Percentiles rank a stretch among this genome's conserved stretches.
phyloP scores from a whole-genome alignment of 495 filamentous ascomycete genomes.

The Neurospora sp. region DNA sequence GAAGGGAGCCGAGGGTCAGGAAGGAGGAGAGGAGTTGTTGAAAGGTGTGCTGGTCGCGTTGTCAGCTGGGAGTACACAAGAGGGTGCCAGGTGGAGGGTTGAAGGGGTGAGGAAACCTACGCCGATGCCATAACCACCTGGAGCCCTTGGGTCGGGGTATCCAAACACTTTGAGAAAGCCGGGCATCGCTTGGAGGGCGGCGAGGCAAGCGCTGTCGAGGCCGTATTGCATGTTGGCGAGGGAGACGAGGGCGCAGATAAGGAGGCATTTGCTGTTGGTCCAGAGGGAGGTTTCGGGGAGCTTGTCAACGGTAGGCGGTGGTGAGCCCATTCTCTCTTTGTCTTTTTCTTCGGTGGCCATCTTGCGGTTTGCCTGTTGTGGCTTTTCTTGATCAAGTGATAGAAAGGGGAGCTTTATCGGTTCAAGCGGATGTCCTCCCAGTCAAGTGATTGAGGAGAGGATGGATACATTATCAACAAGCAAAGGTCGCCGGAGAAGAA shows the following conservation, averaged over 20 bases:
- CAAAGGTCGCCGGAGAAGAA: not conserved
- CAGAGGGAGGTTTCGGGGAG: slow-evolving; percentile 30
- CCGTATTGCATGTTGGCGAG: slow-evolving; percentile 46
- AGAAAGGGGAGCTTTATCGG: not conserved
- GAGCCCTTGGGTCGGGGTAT: slow-evolving; percentile 5
- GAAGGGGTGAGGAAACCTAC: not conserved
- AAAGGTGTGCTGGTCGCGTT: slow-evolving; percentile 20
- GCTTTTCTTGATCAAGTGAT: not conserved
- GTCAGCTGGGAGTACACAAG: not conserved
- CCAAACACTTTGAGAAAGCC: slow-evolving; percentile 42
- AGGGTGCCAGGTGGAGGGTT: slow-evolving; percentile 10
- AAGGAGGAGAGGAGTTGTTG: slow-evolving; percentile 47
- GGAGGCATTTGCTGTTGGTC: slow-evolving; percentile 30
- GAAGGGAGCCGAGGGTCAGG: slow-evolving; percentile 48
- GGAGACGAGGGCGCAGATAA: slow-evolving; percentile 29
- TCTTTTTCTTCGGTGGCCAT: not conserved
- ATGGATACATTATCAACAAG: not conserved
- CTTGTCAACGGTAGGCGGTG: not conserved
- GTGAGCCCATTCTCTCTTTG: not conserved
- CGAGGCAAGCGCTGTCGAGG: slow-evolving; percentile 48
- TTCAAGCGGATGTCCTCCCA: not conserved
- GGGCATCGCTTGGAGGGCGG: slow-evolving; percentile 50
- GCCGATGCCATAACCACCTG: slow-evolving; percentile 15
- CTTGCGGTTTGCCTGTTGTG: not conserved
- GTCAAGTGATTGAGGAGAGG: not conserved